A percentile compares a stretch with the other conserved stretches of the same genome.
phyloP scores from a whole-genome alignment of 176 grass and related monocot species.

The Saccharum officinarum region DNA sequence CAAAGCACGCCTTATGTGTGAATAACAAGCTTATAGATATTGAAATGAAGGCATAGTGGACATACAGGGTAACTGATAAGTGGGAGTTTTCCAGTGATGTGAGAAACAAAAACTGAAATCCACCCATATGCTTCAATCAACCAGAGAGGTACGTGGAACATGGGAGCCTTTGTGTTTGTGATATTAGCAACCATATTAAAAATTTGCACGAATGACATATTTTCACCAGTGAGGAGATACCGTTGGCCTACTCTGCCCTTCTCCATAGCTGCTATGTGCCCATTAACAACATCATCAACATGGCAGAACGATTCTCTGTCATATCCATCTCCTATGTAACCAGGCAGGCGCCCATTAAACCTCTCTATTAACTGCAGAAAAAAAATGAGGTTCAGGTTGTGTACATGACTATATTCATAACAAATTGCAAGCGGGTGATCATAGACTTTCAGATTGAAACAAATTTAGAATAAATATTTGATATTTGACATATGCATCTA shows the following conservation, averaged over 20 bases:
- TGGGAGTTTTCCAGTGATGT: slow-evolving; percentile 82
- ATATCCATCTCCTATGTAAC: slow-evolving; percentile 81
- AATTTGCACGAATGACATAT: slow-evolving; percentile 64
- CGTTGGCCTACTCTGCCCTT: slow-evolving; percentile 78
- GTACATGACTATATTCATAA: slow-evolving; percentile 30
- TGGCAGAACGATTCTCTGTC: slow-evolving; percentile 78
- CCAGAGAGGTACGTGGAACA: slow-evolving; percentile 70
- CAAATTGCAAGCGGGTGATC: neutral
- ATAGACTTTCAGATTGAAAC: slow-evolving; percentile 1
- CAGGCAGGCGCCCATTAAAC: slow-evolving; percentile 86
- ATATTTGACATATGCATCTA: neutral
- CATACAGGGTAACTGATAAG: slow-evolving; percentile 91
- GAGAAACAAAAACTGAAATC: slow-evolving; percentile 89
- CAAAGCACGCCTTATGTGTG: neutral
- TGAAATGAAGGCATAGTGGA: neutral
- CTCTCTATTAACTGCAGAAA: slow-evolving; percentile 85
- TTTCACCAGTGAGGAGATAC: slow-evolving; percentile 87
- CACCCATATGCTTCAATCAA: slow-evolving; percentile 82
- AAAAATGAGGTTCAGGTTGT: slow-evolving; percentile 6
- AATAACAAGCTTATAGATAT: neutral
- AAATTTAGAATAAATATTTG: slow-evolving; percentile 14
- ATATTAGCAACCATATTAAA: slow-evolving; percentile 74
- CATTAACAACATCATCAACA: slow-evolving; percentile 85
- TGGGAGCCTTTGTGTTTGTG: slow-evolving; percentile 70
- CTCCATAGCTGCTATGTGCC: slow-evolving; percentile 82